Evolutionary conservation across 2,329 filamentous ascomycete genomes (phyloP), one percentile per base, ranked within the genome.

Genomic region (Exophiala oligosperma): DNA sequence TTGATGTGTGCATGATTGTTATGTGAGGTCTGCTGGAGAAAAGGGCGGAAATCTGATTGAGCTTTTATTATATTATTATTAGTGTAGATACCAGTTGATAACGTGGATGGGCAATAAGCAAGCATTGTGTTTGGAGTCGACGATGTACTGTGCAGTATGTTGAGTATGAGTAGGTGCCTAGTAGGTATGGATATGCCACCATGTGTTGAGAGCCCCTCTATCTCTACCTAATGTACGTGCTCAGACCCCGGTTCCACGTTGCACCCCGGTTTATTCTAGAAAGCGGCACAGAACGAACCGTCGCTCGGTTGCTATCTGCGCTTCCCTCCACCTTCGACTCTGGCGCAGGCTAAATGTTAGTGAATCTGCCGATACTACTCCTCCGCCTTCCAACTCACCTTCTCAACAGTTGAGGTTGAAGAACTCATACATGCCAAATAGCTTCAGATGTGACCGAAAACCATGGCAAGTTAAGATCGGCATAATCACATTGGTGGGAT

Each of bases 41-140:
- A 61, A 55, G 37, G 52, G 49, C 43, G 41, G 49, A 40, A 46
- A 54, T 55, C 46, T 23, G 49, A 9, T 21, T 49, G 21, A 32
- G 17, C 23, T 35, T 44, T 57, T 40, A 28, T 51, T 32, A 46
- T 52, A 55, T 55, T 23, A 35, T 35, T 35, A 35, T 9, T 35
- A 35, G 32, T 57, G 54, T 55, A 61, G 54, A 61, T 61, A 57
- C 47, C 52, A 57, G 59, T 57, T 54, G 47, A 41, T 43, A 41
- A 28, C 26, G 17, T 28, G 14, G 11, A 21, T 14, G 32, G 17
- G n/a, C 53, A 44, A 50, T 26, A 9, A 29, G 17, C 35, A 37
- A 51, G 28, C n/a, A 51, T 38, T 11, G 28, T 51, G 4, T 23
- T 35, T 35, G 32, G 26, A 35, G 32, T 11, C 9, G 32, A 8